Evolutionary conservation across 2,329 filamentous ascomycete species (phyloP), one percentile per base, ranked within the genome.

Genomic region (Scorias spongiosa): DNA sequence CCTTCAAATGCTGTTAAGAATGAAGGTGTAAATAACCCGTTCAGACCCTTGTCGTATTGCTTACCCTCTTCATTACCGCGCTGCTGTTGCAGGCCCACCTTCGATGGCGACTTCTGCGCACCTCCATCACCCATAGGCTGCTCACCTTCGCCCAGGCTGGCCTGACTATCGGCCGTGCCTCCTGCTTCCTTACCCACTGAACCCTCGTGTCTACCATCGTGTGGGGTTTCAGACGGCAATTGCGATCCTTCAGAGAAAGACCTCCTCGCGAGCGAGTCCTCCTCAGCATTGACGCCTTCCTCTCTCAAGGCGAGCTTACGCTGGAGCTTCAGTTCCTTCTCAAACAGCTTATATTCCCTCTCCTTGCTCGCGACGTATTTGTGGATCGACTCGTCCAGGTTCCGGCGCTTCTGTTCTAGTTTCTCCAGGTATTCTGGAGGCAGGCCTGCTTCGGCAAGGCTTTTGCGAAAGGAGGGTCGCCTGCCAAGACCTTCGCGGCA

Each of bases 301-400:
- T 40, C 38, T 20, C 18, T 28, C 14, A 40, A 12, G 5, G 38
- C 12, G 17, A 17, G 38, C 14, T 18, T 14, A 11, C 20, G 30
- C 44, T 51, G 48, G 30, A 49, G 47, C 32, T 47, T 49, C 44
- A 60, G 34, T 28, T 63, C 59, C 47, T 54, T 58, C 49, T 62
- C 59, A 44, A 51, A 59, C n/a, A 49, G 47, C 48, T 59, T 59
- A 44, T 58, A 62, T 40, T 63, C 60, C 32, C 59, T 46, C 44
- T 63, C 60, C 47, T 63, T 63, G 39, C 54, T 46, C 10, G 60
- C 58, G 38, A 62, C 60, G 48, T 60, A 63, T 38, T 58, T 59
- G 49, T 62, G 59, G 42, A 63, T 62, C 8, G 55, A 57, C 12
- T 63, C 60, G 44, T 63, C 60, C 38, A 62, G 49, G 49, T 58